Base-by-base conservation (phyloP, 768 basidiomycete genomes). In the Scleroderma citrinum region DNA sequence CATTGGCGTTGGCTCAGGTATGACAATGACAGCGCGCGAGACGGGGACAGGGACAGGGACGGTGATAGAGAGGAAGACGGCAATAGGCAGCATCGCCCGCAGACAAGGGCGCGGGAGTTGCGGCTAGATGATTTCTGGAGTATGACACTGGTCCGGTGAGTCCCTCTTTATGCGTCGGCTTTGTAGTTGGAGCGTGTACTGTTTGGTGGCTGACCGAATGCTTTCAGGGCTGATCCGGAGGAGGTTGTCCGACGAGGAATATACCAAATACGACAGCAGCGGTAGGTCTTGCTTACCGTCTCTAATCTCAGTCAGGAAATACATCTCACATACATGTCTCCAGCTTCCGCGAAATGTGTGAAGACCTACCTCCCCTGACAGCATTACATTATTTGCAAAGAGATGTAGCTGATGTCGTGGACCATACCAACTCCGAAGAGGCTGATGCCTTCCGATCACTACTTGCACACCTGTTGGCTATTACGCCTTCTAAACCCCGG, bases 341-440 rank as follows among this genome's bases (percentile, higher is more conserved):
- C 56, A 91, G 88, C 56, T 91, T 90, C 68, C 79, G 83, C n/a
- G 88, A 92, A 59, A 82, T 89, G 76, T 87, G 86, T 58, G 80
- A 81, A 62, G 78, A 80, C 39, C 71, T 66, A 14, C 64, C 81
- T 2, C 51, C 65, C 1, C 74, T 85, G 20, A 77, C 81, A 57
- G 85, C 89, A 1, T 72, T 92, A 35, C 74, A 70, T 13, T 91
- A 88, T 66, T 68, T 92, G 30, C 83, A 84, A 62, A 79, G 72
- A 0, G 75, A 83, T 43, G 84, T 92, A 8, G 81, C 81, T 0
- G 73, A 74, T 2, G 81, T 87, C 3, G 88, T 90, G 16, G 78
- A 90, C 60, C 86, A 88, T 55, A 70, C 66, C 48, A 76, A 84
- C 55, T 57, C 74, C 0, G 74, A 78, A 48, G 87, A 90, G 59